These are phyloP conservation scores for Aspergillus quadricinctus DNA, from an alignment of 2,329 filamentous ascomycete species.

Conservation along the genomic window DNA sequence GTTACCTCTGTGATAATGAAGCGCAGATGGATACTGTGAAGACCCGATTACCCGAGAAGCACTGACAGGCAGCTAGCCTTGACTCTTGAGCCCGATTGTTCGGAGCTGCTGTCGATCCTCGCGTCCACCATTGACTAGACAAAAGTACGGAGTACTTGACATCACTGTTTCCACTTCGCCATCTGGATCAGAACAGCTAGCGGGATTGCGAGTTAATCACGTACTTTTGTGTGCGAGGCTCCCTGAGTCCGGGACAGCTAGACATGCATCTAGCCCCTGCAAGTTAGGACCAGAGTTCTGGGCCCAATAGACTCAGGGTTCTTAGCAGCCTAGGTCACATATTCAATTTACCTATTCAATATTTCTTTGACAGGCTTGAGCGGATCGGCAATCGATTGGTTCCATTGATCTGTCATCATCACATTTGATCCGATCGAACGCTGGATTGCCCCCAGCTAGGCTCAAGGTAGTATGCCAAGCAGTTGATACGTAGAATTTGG, in stretches of 20 bases:
- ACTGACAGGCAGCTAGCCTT: not conserved
- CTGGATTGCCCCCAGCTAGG: not conserved
- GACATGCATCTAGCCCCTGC: not conserved
- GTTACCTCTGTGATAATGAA: not conserved
- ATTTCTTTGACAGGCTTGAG: not conserved
- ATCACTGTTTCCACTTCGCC: not conserved
- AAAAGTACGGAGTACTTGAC: slow-evolving; percentile 11
- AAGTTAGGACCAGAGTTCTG: not conserved
- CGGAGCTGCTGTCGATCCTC: not conserved
- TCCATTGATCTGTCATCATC: slow-evolving; percentile 2
- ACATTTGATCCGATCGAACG: not conserved
- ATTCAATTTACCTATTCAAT: not conserved
- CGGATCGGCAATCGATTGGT: not conserved
- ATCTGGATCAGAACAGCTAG: not conserved
- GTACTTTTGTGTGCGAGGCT: not conserved
- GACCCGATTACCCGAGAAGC: not conserved
- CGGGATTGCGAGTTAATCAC: not conserved
- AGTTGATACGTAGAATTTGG: not conserved
- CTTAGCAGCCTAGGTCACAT: not conserved
- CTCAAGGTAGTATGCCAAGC: not conserved
- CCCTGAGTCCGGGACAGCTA: not conserved
- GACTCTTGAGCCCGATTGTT: not conserved
- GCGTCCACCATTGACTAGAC: not conserved
- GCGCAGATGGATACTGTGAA: not conserved
- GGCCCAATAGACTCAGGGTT: not conserved